These are phyloP conservation scores for Toxoplasma gondii DNA, from an alignment of 169 alveolate genomes.

Conservation along the genomic window DNA sequence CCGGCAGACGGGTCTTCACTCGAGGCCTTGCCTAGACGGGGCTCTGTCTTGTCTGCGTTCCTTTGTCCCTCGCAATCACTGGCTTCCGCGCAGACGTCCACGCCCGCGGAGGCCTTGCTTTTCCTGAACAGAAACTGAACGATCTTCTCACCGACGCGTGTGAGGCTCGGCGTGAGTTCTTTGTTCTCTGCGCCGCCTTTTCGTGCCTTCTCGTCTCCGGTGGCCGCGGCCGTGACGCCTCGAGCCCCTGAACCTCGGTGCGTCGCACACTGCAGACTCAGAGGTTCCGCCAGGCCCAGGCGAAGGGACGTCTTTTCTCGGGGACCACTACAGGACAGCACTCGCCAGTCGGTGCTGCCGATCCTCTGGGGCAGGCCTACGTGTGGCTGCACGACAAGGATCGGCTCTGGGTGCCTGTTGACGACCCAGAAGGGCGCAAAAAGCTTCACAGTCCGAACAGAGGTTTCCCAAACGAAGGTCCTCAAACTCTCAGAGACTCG, in stretches of 20 bases:
- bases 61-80: too few species aligned
- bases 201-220: too few species aligned
- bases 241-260: too few species aligned
- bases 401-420: slow-evolving; percentile 61
- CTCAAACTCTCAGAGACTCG: background rate
- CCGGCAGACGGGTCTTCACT: too few species aligned
- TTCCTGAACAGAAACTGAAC: background rate
- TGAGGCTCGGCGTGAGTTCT: background rate
- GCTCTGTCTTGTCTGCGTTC: too few species aligned
- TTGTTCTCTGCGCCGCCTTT: too few species aligned
- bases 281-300: slow-evolving; percentile 50
- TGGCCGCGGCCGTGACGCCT: too few species aligned
- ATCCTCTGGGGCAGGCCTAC: background rate
- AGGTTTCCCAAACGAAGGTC: slow-evolving; percentile 61
- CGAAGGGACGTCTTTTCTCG: slow-evolving; percentile 41
- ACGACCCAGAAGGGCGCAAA: slow-evolving; percentile 68
- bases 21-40: too few species aligned
- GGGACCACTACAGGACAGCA: background rate
- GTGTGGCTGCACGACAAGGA: slow-evolving; percentile 33
- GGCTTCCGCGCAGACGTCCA: too few species aligned
- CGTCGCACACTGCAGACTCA: background rate
- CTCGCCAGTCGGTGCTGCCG: slow-evolving; percentile 26
- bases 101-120: slow-evolving; percentile 37
- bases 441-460: slow-evolving; percentile 52
- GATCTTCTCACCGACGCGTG: background rate